Evolutionary conservation across 768 basidiomycete species (phyloP), one percentile per base, ranked within the genome.

Genomic region (Roridomyces roridus): DNA sequence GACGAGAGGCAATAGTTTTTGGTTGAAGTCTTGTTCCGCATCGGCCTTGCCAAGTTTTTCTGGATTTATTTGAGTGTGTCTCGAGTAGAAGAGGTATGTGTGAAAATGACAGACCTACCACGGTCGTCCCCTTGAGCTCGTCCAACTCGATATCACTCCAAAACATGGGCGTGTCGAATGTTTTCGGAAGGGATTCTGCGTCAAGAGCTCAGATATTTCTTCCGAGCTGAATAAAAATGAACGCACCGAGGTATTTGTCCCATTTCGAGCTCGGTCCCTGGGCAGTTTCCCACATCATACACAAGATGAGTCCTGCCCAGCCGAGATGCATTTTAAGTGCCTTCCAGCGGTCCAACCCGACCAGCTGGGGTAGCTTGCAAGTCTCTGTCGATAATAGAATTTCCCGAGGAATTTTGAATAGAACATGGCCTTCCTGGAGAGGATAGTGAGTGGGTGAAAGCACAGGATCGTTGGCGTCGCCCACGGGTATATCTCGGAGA

Each of bases 241-340:
- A 71, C 84, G 43, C 53, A 92, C 92, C 75, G 12, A 96, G 77
- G 72, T 96, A 96, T 10, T 77, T 77, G 6, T 69, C 66, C 94
- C 94, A 92, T 50, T 74, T 85, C 44, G 92, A 89, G 18, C 76
- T 66, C 4, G 74, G 53, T 1, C 86, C 86, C 60, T 80, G 80
- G 4, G 86, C 82, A 50, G 83, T 84, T 72, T 99, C 97, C 91
- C 92, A 97, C 91, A 98, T 93, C 87, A 99, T 89, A 60, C 88
- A 92, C 35, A 98, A 77, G 55, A 99, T 98, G 41, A 98, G 74
- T 4, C 90, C 89, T 1, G 82, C 77, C 97, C 97, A 99, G 8
- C 94, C 88, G 52, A 82, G 73, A 46, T 88, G 78, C 55, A 98
- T 70, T 18, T 75, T 72, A 52, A 76, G 70, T 21, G 69, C 71